Base-by-base conservation (phyloP, 108 stramenopile species). In the Hondaea fermentalgiana region DNA sequence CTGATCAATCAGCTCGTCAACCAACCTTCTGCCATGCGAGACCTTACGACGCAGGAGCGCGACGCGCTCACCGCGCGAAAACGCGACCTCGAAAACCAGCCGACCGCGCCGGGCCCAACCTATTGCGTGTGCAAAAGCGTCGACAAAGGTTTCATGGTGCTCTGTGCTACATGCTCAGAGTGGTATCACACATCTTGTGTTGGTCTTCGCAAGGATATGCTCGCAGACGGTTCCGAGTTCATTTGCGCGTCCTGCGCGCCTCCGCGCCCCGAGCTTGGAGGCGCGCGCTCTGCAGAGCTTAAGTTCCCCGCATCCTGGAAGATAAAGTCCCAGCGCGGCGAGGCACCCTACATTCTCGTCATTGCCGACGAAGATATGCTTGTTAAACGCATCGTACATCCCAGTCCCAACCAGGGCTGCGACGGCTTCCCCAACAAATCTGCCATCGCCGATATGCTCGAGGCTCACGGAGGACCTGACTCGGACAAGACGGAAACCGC, bases 321-420 rank as follows among this genome's bases (percentile, higher is more conserved):
- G 10, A 47, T 83, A 43, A 83, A 83, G 51, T 16, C 51, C 51
- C 76, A 83, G 76, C 76, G 76, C n/a, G 76, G 76, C n/a, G 76
- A 83, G 51, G 51, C 49, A 12, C 76, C 76, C 51, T 35, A 23
- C 19, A 83, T 83, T 23, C 45, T 53, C 28, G 51, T 83, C 49
- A 53, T 83, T 35, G 76, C 76, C n/a, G 76, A 53, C 51, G 76
- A 55, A 6, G 76, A 83, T 6, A 14, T 83, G 49, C 76, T 45
- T 35, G 76, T 83, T 6, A 53, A 47, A 23, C 45, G 76, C 23
- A 53, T 83, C 45, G n/a, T 47, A 8, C 6, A 14, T 4, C 51
- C 51, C 12, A n/a, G 12, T 53, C 19, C 45, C 16, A 35, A 83
- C 3, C 45, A 25, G n/a, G 45, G 49, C 51, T 12, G 12, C 28